Conservation (phyloP, 1,284 basidiomycete genomes). For the Vanrija humicola region DNA sequence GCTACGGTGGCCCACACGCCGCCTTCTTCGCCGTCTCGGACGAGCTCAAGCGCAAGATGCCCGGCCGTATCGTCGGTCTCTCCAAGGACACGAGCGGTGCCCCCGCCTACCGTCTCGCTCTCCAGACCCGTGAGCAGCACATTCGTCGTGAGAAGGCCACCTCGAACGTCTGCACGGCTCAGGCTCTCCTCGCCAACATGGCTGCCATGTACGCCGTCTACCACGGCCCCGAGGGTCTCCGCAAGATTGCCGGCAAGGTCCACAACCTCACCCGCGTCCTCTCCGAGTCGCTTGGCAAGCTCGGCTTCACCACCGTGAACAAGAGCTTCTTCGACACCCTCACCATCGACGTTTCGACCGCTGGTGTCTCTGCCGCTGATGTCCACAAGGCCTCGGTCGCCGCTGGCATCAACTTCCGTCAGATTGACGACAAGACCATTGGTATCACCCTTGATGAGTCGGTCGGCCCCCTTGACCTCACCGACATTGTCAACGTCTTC, state of each 20-base stretch:
- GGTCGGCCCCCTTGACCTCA: conserved; percentile 68
- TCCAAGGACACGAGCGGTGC: conserved; percentile 80
- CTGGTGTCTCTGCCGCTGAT: conserved; percentile 57
- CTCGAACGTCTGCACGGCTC: conserved; percentile 85
- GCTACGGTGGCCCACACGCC: conserved; percentile 87
- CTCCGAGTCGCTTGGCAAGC: conserved; percentile 61
- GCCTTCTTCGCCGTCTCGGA: conserved; percentile 96
- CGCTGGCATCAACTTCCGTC: conserved; percentile 78
- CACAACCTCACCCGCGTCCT: conserved; percentile 84
- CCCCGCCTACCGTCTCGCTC: conserved; percentile 83
- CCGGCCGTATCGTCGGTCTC: conserved; percentile 86
- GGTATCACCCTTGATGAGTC: conserved; percentile 94
- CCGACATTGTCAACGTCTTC: conserved; percentile 78
- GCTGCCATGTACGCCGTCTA: conserved; percentile 97
- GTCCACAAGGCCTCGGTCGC: conserved; percentile 68
- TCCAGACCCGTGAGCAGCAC: conserved; percentile 96
- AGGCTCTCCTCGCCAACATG: conserved; percentile 94
- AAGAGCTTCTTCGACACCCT: conserved; percentile 88
- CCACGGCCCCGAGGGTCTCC: conserved; percentile 85
- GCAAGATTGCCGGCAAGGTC: conserved; percentile 81
- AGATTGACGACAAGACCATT: conserved; percentile 69
- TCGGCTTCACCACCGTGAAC: conserved; percentile 63
- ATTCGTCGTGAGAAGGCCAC: conserved; percentile 94
- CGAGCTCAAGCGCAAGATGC: conserved; percentile 93
- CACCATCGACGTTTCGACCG: conserved; percentile 67